phyloP scores from a whole-genome alignment of 2,329 filamentous ascomycete genomes.

The Ambrosiella beaveri region DNA sequence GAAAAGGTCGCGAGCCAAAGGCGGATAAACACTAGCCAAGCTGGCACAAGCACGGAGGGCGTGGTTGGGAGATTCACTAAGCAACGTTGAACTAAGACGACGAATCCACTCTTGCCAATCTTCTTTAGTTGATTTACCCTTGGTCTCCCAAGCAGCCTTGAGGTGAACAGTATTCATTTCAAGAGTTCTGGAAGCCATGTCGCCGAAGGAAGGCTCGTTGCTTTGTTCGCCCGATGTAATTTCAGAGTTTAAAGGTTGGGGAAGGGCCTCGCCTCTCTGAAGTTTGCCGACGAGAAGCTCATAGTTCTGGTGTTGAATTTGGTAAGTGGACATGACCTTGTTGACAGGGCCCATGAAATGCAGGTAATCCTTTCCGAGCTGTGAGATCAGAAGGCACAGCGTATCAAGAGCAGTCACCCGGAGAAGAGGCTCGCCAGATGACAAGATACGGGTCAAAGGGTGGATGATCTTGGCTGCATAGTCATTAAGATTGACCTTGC shows the following conservation, averaged over 20 bases:
- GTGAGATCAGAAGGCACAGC: constrained; percentile 85
- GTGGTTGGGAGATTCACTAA: constrained; percentile 92
- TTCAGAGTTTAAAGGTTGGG: constrained; percentile 81
- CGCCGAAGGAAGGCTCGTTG: constrained; percentile 66
- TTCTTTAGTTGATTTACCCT: constrained; percentile 89
- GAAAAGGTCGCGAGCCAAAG: constrained; percentile 83
- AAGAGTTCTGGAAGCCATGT: constrained; percentile 80
- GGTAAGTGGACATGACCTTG: constrained; percentile 62
- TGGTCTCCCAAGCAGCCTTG: constrained; percentile 93
- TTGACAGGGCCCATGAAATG: constrained; percentile 90
- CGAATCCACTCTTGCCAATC: constrained; percentile 99
- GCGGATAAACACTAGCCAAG: constrained; percentile 77
- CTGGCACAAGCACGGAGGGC: constrained; percentile 84
- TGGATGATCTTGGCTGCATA: constrained; percentile 95
- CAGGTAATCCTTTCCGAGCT: constrained; percentile 85
- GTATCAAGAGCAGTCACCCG: constrained; percentile 80
- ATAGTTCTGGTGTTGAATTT: constrained; percentile 80
- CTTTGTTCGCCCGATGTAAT: constrained; percentile 49
- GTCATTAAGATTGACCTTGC: constrained; percentile 93
- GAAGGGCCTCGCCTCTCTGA: constrained; percentile 86
- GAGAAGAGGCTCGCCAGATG: constrained; percentile 52
- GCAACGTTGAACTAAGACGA: constrained; percentile 82
- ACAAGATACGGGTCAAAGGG: constrained; percentile 68
- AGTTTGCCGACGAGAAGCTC: constrained; percentile 82
- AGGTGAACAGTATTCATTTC: constrained; percentile 96